Evolutionary conservation across 192 early-diverging fungal species (phyloP).

Genomic region (Backusella westeae): DNA sequence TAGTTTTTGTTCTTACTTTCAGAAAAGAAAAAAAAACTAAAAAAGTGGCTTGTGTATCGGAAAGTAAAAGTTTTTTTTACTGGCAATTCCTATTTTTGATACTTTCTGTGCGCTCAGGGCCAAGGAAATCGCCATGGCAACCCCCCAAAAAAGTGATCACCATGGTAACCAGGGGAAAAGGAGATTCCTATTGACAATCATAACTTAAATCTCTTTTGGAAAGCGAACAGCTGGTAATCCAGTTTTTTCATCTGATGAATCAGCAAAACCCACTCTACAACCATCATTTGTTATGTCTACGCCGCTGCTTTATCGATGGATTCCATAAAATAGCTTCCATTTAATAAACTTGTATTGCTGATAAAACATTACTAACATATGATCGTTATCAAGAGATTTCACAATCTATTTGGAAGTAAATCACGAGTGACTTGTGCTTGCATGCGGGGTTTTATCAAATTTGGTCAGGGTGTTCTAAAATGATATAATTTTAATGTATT

Average conservation of each 20-base stretch:
- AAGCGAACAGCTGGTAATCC: not conserved
- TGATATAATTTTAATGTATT: slow-evolving; percentile 9
- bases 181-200: too few species aligned
- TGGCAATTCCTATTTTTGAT: not conserved
- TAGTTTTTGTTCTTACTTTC: not conserved
- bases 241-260: not conserved
- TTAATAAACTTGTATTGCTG: not conserved
- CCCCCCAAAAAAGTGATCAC: not conserved
- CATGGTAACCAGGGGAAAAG: not conserved
- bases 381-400: not conserved
- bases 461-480: not conserved
- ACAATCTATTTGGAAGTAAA: not conserved
- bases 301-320: not conserved
- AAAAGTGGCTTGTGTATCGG: slow-evolving; percentile 2
- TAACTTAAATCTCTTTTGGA: too few species aligned
- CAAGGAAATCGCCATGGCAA: not conserved
- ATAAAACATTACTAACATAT: not conserved
- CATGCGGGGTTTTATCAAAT: slow-evolving; percentile 1
- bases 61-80: not conserved
- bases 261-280: not conserved
- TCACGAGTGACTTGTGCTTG: not conserved
- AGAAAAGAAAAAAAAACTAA: not conserved
- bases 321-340: too few species aligned
- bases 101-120: not conserved
- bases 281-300: not conserved